Conservation (phyloP, 495 filamentous ascomycete genomes). For the Podospora didyma region DNA sequence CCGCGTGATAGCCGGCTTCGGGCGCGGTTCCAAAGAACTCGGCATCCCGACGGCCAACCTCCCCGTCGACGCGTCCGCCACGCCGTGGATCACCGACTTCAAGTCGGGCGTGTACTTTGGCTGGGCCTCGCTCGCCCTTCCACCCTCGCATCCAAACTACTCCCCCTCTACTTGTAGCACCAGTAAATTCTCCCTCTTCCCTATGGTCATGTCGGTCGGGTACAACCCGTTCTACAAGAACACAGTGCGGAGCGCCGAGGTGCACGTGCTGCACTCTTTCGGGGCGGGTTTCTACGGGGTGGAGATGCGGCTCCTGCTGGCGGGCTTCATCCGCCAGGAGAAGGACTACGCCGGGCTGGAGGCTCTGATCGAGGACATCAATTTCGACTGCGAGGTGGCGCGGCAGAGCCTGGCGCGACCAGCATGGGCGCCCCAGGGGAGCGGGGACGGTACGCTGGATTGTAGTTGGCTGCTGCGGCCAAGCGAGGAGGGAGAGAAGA, state of each 20-base stretch:
- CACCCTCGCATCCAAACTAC: slow-evolving; percentile 34
- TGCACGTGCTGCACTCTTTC: slow-evolving; percentile 80
- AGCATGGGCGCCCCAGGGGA: slow-evolving; percentile 54
- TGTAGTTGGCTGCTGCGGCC: slow-evolving; percentile 36
- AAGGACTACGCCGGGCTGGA: slow-evolving; percentile 83
- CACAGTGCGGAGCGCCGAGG: slow-evolving; percentile 75
- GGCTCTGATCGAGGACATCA: slow-evolving; percentile 81
- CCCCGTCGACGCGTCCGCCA: slow-evolving; percentile 64
- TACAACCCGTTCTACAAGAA: slow-evolving; percentile 96
- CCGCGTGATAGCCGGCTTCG: slow-evolving; percentile 87
- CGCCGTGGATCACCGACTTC: slow-evolving; percentile 66
- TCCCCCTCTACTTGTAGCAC: slow-evolving; percentile 5
- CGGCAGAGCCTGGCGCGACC: slow-evolving; percentile 64
- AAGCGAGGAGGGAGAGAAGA: neutral
- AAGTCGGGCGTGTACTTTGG: slow-evolving; percentile 88
- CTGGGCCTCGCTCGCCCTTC: slow-evolving; percentile 65
- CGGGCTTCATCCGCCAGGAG: slow-evolving; percentile 87
- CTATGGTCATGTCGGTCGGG: slow-evolving; percentile 93
- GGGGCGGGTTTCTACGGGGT: slow-evolving; percentile 77
- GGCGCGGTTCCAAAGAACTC: slow-evolving; percentile 88
- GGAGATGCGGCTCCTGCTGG: slow-evolving; percentile 69
- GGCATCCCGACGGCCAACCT: slow-evolving; percentile 98
- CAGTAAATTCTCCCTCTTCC: slow-evolving; percentile 48
- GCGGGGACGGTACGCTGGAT: slow-evolving; percentile 32
- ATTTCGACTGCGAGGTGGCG: slow-evolving; percentile 81